These are phyloP conservation scores for Drosera spatulata DNA, from an alignment of 179 eudicot species.

Conservation along the genomic window DNA sequence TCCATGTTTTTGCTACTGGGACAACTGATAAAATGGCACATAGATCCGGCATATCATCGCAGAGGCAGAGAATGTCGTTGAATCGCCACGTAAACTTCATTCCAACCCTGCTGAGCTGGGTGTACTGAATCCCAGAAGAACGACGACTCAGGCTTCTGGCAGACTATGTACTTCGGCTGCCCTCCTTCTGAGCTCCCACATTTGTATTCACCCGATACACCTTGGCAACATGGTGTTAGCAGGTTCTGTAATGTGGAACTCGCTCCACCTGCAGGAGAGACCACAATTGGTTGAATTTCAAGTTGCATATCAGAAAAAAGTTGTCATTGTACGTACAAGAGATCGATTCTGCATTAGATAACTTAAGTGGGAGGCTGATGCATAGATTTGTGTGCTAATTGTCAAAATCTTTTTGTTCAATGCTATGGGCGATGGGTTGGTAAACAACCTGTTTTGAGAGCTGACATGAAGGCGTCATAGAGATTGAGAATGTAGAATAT, in stretches of 20 bases:
- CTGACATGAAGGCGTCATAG: constrained; percentile 41
- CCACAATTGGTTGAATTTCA: neutral
- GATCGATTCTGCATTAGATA: no score
- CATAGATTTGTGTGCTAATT: neutral
- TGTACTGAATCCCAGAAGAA: constrained; percentile 50
- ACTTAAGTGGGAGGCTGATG: neutral
- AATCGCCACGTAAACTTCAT: constrained; percentile 17
- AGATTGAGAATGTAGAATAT: constrained; percentile 37
- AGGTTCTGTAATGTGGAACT: constrained; percentile 5
- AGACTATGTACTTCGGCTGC: constrained; percentile 25
- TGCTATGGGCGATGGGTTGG: neutral
- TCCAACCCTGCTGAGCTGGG: constrained; percentile 37
- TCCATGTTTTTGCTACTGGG: no score
- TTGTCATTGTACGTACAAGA: neutral
- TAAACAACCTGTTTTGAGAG: constrained; percentile 6
- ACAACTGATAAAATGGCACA: no score
- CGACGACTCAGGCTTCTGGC: constrained; percentile 21
- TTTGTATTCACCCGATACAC: constrained; percentile 17
- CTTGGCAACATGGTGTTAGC: constrained; percentile 49
- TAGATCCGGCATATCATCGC: no score
- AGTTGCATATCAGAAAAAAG: neutral
- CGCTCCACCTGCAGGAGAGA: constrained; percentile 8
- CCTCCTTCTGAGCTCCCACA: constrained; percentile 37
- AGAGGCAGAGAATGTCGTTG: constrained; percentile 10
- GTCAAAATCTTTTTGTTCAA: neutral